Percentiles rank a stretch among this genome's conserved stretches.
Evolutionary conservation across 345 rosid genomes (phyloP).

Genomic region (Eutrema yunnanense): DNA sequence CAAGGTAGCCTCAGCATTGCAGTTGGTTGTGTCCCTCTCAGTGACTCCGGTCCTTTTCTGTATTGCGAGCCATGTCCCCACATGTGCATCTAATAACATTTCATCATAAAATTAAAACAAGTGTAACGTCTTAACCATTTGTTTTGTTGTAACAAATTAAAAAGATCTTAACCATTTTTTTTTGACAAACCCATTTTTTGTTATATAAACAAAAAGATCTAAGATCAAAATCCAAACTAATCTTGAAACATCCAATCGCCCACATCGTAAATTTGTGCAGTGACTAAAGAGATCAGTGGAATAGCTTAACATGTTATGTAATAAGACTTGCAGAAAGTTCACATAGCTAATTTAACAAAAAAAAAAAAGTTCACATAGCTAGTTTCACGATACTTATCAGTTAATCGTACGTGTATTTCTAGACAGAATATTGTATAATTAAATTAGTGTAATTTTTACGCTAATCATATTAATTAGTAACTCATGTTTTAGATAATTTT

Average conservation of each 20-base stretch:
- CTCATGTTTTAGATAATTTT: background rate
- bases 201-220: background rate
- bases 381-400: background rate
- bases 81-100: slow-evolving; percentile 81
- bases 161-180: too few species aligned
- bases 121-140: background rate
- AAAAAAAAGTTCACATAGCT: background rate
- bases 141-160: too few species aligned
- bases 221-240: background rate
- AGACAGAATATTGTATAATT: background rate
- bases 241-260: background rate
- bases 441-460: background rate
- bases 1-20: slow-evolving; percentile 94
- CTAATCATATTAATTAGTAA: background rate
- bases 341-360: too few species aligned
- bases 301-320: background rate
- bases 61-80: slow-evolving; percentile 99
- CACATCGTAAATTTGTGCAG: background rate
- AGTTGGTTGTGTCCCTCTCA: slow-evolving; percentile 92
- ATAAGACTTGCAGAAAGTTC: background rate
- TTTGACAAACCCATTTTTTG: too few species aligned
- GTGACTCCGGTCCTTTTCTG: slow-evolving; percentile 91
- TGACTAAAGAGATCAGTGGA: background rate
- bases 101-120: background rate
- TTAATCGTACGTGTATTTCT: background rate